Evolutionary conservation across 1,284 basidiomycete species (phyloP).

Genomic region (Boletellus sp.): DNA sequence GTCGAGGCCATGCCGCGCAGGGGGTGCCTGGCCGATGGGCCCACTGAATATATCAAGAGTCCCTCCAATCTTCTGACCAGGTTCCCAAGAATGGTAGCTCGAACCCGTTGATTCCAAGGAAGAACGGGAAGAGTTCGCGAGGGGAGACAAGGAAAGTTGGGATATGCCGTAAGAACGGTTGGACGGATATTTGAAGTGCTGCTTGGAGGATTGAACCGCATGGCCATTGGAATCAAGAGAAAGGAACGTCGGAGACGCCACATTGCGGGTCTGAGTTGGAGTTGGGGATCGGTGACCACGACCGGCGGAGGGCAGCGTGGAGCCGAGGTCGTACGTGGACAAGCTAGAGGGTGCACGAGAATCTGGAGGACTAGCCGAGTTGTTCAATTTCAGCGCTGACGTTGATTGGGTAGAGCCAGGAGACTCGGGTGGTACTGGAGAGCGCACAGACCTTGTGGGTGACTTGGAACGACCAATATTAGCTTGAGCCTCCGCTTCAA

Average conservation of each 20-base stretch:
- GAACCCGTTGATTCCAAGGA: constrained; percentile 76
- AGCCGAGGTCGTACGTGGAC: constrained; percentile 50
- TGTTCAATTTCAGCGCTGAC: constrained; percentile 23
- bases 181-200: constrained; percentile 45
- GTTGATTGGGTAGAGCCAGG: constrained; percentile 31
- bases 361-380: constrained; percentile 32
- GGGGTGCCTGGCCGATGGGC: constrained; percentile 40
- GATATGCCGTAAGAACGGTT: constrained; percentile 50
- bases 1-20: constrained; percentile 62
- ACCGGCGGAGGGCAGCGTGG: constrained; percentile 41
- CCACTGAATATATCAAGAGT: constrained; percentile 50
- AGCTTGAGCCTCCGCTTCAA: constrained; percentile 42
- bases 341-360: constrained; percentile 48
- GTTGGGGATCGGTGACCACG: constrained; percentile 56
- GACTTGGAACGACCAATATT: constrained; percentile 42
- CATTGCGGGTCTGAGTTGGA: constrained; percentile 58
- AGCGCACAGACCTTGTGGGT: constrained; percentile 45
- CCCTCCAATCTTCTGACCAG: constrained; percentile 49
- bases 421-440: constrained; percentile 58
- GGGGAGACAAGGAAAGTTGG: constrained; percentile 60
- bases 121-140: constrained; percentile 69
- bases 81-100: constrained; percentile 79
- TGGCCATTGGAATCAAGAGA: constrained; percentile 27
- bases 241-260: constrained; percentile 50
- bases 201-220: constrained; percentile 50